Conservation (phyloP, 805 yeast species). For the Spathaspora gorwiae region DNA sequence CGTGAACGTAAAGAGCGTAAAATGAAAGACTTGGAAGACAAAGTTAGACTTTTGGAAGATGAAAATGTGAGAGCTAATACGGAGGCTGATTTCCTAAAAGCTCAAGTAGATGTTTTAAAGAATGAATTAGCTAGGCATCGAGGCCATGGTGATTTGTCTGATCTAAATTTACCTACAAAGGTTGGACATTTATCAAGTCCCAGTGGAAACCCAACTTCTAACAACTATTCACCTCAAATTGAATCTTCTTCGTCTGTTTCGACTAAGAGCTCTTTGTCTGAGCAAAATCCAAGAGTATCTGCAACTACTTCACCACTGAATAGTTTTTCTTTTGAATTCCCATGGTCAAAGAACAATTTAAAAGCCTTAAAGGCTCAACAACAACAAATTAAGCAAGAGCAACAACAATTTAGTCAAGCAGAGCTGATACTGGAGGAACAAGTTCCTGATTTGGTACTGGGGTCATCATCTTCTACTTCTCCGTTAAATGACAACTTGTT, state of each 20-base stretch:
- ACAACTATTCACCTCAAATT: slow-evolving; percentile 5
- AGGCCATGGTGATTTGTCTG: slow-evolving; percentile 25
- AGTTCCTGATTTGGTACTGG: slow-evolving; percentile 34
- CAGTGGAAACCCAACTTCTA: background rate
- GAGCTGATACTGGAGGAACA: slow-evolving; percentile 28
- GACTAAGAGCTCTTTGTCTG: slow-evolving; percentile 4
- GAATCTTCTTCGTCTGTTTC: slow-evolving; percentile 15
- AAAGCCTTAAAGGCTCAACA: background rate
- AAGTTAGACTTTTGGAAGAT: slow-evolving; percentile 67
- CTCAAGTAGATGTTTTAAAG: slow-evolving; percentile 73
- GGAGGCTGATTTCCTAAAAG: slow-evolving; percentile 68
- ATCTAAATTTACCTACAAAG: slow-evolving; percentile 25
- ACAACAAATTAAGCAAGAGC: background rate
- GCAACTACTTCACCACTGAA: slow-evolving; percentile 5
- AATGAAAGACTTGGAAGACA: slow-evolving; percentile 78
- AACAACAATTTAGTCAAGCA: slow-evolving; percentile 15
- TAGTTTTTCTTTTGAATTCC: slow-evolving; percentile 50
- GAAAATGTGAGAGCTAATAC: slow-evolving; percentile 63
- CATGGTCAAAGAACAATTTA: slow-evolving; percentile 36
- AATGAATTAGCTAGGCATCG: slow-evolving; percentile 63
- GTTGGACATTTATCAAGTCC: slow-evolving; percentile 24
- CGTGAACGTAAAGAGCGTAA: slow-evolving; percentile 89
- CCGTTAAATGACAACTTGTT: slow-evolving; percentile 35
- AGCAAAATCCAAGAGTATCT: slow-evolving; percentile 1
- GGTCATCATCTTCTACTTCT: slow-evolving; percentile 33